Evolutionary conservation across 352 stramenopile genomes (phyloP), one percentile per base, ranked within the genome.

Genomic region (Plasmopara viticola): DNA sequence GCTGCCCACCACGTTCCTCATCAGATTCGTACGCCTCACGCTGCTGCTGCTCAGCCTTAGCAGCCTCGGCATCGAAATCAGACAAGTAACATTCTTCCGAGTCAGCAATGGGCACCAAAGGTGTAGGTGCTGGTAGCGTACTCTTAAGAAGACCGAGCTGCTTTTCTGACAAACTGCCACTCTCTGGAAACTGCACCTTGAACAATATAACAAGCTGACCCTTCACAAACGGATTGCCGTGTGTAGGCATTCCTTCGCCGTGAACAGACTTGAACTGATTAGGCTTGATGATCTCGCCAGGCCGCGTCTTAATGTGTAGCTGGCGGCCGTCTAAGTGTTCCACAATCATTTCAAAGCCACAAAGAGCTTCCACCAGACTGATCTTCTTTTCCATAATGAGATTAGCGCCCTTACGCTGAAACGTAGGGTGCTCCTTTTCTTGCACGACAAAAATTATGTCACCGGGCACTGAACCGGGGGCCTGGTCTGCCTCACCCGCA

Each of bases 361-460:
- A 86, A 0, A 99, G 72, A 28, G 95, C 92, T 70, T 99, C 93
- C 25, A 96, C 93, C 33, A 99, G 68, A 51, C 75, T 90, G 46
- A 99, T 80, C 57, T 96, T 95, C 68, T 98, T 97, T 59, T 96
- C 89, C 57, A 97, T 93, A 51, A 98, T 82, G 31, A 99, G 75
- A 79, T 99, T 97, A 44, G 89, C 86, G 30, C 95, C 95, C 78
- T 99, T 98, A 44, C 95, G 79, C 72, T 98, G 97, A 73, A 98
- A 99, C 12, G 90, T 76, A 14, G 73, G 58, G 62, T 98, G 94
- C 55, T 98, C 90, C 72, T 98, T 98, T 70, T 98, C 92, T 72
- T 98, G 91, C 39, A 99, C 80, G 44, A 98, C 87, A 70, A 99
- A 98, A 63, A 99, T 94, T 52, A 99, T 95, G 81, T 99, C 95